Evolutionary conservation across 2,329 filamentous ascomycete genomes (phyloP).

Genomic region (Cercospora nicotianae): DNA sequence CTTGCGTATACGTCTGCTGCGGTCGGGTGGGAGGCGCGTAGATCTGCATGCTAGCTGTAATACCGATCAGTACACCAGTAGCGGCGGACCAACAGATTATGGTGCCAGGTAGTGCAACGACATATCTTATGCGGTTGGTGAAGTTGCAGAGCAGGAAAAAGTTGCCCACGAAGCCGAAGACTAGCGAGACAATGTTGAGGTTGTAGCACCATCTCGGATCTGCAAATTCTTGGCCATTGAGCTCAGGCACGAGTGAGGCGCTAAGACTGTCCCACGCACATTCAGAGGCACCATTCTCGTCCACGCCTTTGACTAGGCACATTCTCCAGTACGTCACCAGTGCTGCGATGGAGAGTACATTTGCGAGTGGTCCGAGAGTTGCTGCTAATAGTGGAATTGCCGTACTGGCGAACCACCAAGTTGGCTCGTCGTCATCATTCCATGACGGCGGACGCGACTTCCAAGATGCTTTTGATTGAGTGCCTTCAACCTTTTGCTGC

Average conservation of each 20-base stretch:
- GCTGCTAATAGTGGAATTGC: constrained; percentile 67
- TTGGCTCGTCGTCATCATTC: constrained; percentile 38
- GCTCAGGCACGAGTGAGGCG: constrained; percentile 47
- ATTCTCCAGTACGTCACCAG: constrained; percentile 79
- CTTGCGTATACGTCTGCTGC: constrained; percentile 68
- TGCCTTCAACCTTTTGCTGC: constrained; percentile 15
- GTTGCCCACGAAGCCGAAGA: constrained; percentile 75
- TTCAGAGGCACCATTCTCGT: constrained; percentile 45
- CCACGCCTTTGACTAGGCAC: constrained; percentile 47
- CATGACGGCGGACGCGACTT: constrained; percentile 32
- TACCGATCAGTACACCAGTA: constrained; percentile 63
- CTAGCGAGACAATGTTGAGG: constrained; percentile 76
- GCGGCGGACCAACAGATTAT: constrained; percentile 75
- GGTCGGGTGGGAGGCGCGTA: constrained; percentile 54
- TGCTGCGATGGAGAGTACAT: constrained; percentile 82
- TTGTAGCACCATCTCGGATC: constrained; percentile 74
- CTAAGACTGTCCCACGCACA: constrained; percentile 32
- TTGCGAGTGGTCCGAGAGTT: constrained; percentile 81
- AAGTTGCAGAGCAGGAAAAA: constrained; percentile 84
- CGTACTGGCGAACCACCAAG: constrained; percentile 42
- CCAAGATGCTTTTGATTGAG: constrained; percentile 26
- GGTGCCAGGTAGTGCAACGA: constrained; percentile 77
- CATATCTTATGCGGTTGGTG: constrained; percentile 74
- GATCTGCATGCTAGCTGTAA: constrained; percentile 65
- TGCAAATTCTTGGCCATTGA: constrained; percentile 55